Evolutionary conservation across 345 rosid genomes (phyloP).

Genomic region (Eutrema heterophyllum): DNA sequence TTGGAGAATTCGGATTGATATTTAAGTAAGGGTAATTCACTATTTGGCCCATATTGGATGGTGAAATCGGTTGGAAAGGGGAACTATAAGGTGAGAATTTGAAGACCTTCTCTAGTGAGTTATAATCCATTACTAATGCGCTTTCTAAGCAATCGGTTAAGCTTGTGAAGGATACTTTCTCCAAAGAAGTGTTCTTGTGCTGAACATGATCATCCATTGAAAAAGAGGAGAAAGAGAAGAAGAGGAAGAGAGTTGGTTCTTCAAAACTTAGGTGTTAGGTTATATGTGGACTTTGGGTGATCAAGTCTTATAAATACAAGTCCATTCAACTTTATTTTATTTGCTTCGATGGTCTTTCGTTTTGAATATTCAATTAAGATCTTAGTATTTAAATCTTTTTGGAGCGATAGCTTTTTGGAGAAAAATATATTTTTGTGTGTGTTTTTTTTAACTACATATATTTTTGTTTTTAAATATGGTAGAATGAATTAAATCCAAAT

Average conservation of each 20-base stretch:
- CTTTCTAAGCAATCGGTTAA: slow-evolving; percentile 27
- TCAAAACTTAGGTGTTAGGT: slow-evolving; percentile 16
- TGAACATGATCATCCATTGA: slow-evolving; percentile 14
- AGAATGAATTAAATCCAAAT: background rate
- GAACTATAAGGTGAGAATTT: slow-evolving; percentile 9
- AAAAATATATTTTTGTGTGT: too few relatives aligned
- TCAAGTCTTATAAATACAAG: slow-evolving; percentile 30
- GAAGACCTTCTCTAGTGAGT: slow-evolving; percentile 21
- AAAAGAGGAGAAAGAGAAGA: background rate
- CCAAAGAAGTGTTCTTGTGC: slow-evolving; percentile 13
- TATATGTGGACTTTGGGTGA: slow-evolving; percentile 30
- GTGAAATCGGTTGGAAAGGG: slow-evolving; percentile 5
- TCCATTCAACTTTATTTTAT: slow-evolving; percentile 22
- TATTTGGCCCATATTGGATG: slow-evolving; percentile 4
- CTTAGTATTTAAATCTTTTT: background rate
- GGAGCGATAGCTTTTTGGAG: background rate
- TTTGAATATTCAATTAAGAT: slow-evolving; percentile 4
- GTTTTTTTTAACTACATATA: too few relatives aligned
- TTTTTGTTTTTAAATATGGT: too few relatives aligned
- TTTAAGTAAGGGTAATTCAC: slow-evolving; percentile 11
- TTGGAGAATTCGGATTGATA: slow-evolving; percentile 36
- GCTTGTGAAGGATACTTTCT: slow-evolving; percentile 19
- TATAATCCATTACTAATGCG: slow-evolving; percentile 21
- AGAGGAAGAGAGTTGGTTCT: slow-evolving; percentile 1
- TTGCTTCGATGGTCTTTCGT: background rate